Evolutionary conservation across 2,329 filamentous ascomycete genomes (phyloP).

Genomic region (Gaeumannomyces sp.): DNA sequence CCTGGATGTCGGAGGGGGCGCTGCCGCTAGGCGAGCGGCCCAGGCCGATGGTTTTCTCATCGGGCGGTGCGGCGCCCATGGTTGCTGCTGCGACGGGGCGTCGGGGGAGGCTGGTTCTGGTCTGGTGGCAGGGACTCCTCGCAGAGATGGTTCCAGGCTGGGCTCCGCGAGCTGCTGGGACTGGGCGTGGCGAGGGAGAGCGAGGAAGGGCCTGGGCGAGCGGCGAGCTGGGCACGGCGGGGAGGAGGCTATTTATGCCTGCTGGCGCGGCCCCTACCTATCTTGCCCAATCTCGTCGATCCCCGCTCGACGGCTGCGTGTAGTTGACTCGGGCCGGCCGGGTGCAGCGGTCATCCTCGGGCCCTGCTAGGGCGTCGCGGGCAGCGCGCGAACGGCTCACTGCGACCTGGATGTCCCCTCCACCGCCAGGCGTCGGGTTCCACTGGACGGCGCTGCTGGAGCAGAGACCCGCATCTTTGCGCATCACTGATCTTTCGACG

Average conservation of each 20-base stretch:
- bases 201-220: neutral
- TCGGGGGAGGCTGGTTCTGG: neutral
- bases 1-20: neutral
- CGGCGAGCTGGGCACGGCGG: neutral
- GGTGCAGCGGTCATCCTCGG: neutral
- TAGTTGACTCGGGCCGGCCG: neutral
- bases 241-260: neutral
- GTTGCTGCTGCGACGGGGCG: neutral
- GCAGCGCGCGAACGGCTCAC: neutral
- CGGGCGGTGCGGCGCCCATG: neutral
- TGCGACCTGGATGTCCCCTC: neutral
- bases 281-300: neutral
- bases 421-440: neutral
- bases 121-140: too few species aligned
- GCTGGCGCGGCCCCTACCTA: neutral
- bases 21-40: constrained; percentile 6
- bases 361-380: neutral
- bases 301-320: neutral
- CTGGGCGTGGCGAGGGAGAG: too few species aligned
- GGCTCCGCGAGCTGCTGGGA: too few species aligned
- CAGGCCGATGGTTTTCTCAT: constrained; percentile 7
- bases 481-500: neutral
- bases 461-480: neutral
- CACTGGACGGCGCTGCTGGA: neutral
- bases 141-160: too few species aligned